Evolutionary conservation across 495 filamentous ascomycete genomes (phyloP), one percentile per base, ranked within the genome.

Genomic region (Staphylotrichum longicolle): DNA sequence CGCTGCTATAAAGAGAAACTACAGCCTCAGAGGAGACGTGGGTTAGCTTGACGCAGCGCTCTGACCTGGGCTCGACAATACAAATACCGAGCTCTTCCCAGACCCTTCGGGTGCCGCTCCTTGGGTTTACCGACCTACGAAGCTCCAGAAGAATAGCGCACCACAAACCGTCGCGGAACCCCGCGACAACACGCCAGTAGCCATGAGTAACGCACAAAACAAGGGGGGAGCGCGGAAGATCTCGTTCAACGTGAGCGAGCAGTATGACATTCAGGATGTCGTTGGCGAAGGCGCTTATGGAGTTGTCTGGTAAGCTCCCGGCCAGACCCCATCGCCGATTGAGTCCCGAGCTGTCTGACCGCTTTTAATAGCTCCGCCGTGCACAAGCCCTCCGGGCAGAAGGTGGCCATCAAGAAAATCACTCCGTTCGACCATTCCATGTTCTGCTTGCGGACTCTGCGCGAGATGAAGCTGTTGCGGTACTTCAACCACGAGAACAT

Each of bases 401-500:
- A 97, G 79, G 95, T 99, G 54, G 95, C 95, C 35, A 99, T 99
- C 80, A 99, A 99, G 82, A 99, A 99, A 83, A 99, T 99, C 68
- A 97, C 93, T 2, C 95, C 94, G 1, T 98, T 98, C 77, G 94
- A 98, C 66, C 93, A 98, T 72, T 96, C 91, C 69, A 98, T 97
- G 93, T 98, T 98, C 82, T 98, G 94, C 73, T 78, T 99, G 67
- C 84, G 95, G 69, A 99, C 95, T 7, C 80, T 99, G 65, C 91
- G 95, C 70, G 95, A 99, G 78, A 99, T 99, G 95, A 99, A 99
- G 84, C 82, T 99, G 58, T 81, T 99, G 65, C 85, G 95, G 66
- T 98, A 99, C 77, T 99, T 99, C 83, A 99, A 99, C 78, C 95
- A 99, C 72, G 95, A 99, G 77, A 99, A 99, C 77, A 98, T 99